Percentiles rank a stretch among this genome's conserved stretches.
Conservation (phyloP, 768 basidiomycete species). For the Termitomyces bulborhizus region DNA sequence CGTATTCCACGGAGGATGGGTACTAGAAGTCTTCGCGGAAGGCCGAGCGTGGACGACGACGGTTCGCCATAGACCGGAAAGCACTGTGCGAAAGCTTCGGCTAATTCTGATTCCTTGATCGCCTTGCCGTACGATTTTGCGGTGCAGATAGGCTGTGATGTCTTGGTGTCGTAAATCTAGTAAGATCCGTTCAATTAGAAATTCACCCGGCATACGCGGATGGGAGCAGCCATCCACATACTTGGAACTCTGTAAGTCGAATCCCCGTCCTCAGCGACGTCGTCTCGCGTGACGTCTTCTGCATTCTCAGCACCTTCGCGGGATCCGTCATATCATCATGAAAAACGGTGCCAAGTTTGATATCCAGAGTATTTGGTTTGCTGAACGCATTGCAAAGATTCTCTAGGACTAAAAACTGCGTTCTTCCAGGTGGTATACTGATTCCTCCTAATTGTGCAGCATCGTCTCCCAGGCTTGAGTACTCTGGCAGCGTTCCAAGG, state of each 20-base stretch:
- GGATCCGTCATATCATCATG: slow-evolving; percentile 59
- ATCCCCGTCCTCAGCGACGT: slow-evolving; percentile 75
- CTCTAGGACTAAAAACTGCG: slow-evolving; percentile 75
- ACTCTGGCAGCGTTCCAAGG: slow-evolving; percentile 57
- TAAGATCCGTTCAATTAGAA: neutral
- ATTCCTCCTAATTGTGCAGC: slow-evolving; percentile 17
- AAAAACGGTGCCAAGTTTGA: slow-evolving; percentile 89
- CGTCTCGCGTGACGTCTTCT: slow-evolving; percentile 55
- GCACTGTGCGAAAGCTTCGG: slow-evolving; percentile 66
- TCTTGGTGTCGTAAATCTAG: slow-evolving; percentile 67
- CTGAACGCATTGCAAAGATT: slow-evolving; percentile 69
- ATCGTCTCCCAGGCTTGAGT: slow-evolving; percentile 37
- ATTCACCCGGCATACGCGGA: neutral
- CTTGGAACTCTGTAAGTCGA: slow-evolving; percentile 86
- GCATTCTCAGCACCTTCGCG: slow-evolving; percentile 78
- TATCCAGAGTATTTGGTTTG: slow-evolving; percentile 82
- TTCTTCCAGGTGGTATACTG: slow-evolving; percentile 8
- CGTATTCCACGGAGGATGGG: slow-evolving; percentile 54
- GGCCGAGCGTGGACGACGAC: slow-evolving; percentile 32
- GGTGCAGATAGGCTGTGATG: slow-evolving; percentile 47
- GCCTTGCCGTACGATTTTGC: slow-evolving; percentile 76
- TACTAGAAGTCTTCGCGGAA: slow-evolving; percentile 48
- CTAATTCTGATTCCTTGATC: slow-evolving; percentile 60
- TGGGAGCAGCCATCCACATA: slow-evolving; percentile 24
- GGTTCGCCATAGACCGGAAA: slow-evolving; percentile 48